Conservation (phyloP, 306 rosid genomes). For the Malus asiatica region DNA sequence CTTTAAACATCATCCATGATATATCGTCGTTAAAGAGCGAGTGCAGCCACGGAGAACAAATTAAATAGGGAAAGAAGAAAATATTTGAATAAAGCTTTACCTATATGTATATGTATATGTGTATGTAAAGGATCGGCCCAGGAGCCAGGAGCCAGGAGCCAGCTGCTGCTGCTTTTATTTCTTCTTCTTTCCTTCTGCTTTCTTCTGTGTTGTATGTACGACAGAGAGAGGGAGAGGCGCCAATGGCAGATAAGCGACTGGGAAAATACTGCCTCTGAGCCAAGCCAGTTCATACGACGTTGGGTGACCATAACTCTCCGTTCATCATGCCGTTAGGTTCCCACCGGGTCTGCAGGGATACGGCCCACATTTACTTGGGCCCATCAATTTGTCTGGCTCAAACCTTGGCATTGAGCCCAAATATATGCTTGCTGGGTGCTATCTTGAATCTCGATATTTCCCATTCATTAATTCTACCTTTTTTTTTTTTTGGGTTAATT, state of each 20-base stretch:
- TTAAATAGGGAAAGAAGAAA: neutral
- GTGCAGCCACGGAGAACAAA: neutral
- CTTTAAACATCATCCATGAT: neutral
- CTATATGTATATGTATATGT: neutral
- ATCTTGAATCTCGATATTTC: neutral
- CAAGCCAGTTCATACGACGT: neutral
- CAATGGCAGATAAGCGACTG: neutral
- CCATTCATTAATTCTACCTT: too few species aligned
- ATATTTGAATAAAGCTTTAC: neutral
- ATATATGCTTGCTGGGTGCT: neutral
- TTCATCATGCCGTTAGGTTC: neutral
- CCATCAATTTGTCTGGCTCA: neutral
- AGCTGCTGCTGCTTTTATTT: neutral
- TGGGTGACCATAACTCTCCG: neutral
- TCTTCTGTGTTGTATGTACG: neutral
- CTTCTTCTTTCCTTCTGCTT: neutral
- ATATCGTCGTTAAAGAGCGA: neutral
- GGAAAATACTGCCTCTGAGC: neutral
- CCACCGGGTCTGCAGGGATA: neutral
- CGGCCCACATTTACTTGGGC: neutral
- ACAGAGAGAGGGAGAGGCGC: neutral
- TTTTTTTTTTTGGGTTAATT: too few species aligned
- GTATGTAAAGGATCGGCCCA: neutral
- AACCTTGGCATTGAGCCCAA: neutral
- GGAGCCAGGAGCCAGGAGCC: neutral